Evolutionary conservation across 371 early-diverging fungal species (phyloP).

Genomic region (Mucor saturninus): DNA sequence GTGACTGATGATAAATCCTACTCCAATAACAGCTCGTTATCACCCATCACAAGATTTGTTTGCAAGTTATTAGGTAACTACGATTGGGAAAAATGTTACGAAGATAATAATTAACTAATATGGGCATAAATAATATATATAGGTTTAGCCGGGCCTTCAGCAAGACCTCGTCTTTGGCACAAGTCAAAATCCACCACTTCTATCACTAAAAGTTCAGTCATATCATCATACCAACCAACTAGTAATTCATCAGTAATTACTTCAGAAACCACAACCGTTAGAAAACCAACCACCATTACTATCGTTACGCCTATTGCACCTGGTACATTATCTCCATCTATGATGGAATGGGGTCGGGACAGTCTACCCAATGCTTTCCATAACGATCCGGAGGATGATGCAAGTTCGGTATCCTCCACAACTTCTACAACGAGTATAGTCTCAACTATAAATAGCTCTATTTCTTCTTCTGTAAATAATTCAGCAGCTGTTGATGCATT

Average conservation of each 20-base stretch:
- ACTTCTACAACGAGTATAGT: slow-evolving; percentile 10
- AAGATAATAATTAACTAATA: background rate
- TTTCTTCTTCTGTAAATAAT: background rate
- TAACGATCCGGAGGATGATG: slow-evolving; percentile 11
- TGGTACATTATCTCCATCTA: slow-evolving; percentile 10
- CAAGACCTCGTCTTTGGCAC: slow-evolving; percentile 26
- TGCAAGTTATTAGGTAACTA: slow-evolving; percentile 32
- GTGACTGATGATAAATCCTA: slow-evolving; percentile 26
- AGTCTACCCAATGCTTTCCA: background rate
- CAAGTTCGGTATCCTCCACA: slow-evolving; percentile 20
- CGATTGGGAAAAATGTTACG: background rate
- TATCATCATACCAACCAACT: slow-evolving; percentile 25
- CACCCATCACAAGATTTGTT: slow-evolving; percentile 32
- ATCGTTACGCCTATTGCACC: slow-evolving; percentile 14
- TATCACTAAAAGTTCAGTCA: slow-evolving; percentile 36
- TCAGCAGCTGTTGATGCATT: slow-evolving; percentile 32
- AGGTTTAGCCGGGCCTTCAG: slow-evolving; percentile 8
- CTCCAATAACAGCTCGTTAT: slow-evolving; percentile 10
- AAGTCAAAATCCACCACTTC: slow-evolving; percentile 37
- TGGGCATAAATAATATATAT: background rate
- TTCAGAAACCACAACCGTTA: slow-evolving; percentile 5
- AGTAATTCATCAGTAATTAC: slow-evolving; percentile 4
- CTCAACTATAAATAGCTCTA: slow-evolving; percentile 14
- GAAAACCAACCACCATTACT: slow-evolving; percentile 19
- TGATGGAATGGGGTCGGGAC: slow-evolving; percentile 19